Evolutionary conservation across 1,284 basidiomycete species (phyloP).

Genomic region (Wolfiporia cocos): DNA sequence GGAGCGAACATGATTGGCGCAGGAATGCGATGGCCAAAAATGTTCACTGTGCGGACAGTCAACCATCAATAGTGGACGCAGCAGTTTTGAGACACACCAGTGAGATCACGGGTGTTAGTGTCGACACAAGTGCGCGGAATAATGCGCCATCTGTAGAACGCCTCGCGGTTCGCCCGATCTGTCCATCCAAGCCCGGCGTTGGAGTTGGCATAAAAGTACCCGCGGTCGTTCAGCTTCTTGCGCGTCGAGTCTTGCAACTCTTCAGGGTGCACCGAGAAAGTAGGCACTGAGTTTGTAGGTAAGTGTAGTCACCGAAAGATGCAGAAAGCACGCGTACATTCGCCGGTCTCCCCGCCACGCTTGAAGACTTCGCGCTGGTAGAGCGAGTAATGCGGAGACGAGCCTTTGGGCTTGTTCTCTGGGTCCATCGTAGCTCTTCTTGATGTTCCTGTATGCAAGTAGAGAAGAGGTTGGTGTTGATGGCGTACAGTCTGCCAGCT

Average conservation of each 20-base stretch:
- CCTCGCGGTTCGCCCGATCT: constrained; percentile 46
- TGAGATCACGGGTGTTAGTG: constrained; percentile 48
- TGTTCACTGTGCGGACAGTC: constrained; percentile 24
- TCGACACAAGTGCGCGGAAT: constrained; percentile 55
- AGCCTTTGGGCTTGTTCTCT: constrained; percentile 42
- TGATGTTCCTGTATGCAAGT: too few relatives aligned
- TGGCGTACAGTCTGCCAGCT: too few relatives aligned
- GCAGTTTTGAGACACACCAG: constrained; percentile 25
- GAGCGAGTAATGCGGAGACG: constrained; percentile 50
- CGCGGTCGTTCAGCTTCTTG: constrained; percentile 44
- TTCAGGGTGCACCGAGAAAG: constrained; percentile 42
- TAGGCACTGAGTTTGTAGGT: constrained; percentile 22
- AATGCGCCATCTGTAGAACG: constrained; percentile 47
- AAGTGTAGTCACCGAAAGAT: background rate
- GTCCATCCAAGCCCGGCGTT: constrained; percentile 55
- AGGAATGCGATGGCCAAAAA: constrained; percentile 50
- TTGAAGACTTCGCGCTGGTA: constrained; percentile 50
- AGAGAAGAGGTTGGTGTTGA: too few relatives aligned
- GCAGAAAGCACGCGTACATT: constrained; percentile 22
- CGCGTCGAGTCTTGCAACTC: constrained; percentile 43
- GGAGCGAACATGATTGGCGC: constrained; percentile 52
- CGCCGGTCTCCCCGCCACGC: constrained; percentile 34
- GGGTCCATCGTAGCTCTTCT: constrained; percentile 45
- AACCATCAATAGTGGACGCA: background rate
- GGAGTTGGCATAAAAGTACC: constrained; percentile 50